Evolutionary conservation across 176 grass and related monocot species (phyloP).

Genomic region (Zizania latifolia): DNA sequence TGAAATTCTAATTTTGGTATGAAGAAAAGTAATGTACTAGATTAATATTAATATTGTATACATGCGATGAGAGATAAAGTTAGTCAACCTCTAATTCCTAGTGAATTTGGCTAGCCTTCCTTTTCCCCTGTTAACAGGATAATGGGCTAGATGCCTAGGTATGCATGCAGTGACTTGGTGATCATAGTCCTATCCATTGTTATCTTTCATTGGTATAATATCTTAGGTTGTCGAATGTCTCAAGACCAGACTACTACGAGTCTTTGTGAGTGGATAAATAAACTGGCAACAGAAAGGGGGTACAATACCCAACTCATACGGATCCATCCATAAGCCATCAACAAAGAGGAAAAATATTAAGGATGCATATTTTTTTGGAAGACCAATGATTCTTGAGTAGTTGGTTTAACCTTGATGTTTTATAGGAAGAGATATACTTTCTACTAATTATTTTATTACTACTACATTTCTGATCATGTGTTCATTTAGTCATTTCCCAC

Average conservation of each 20-base stretch:
- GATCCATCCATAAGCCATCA: constrained; percentile 1
- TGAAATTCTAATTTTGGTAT: not conserved
- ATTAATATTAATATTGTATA: not conserved
- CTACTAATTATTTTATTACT: not conserved
- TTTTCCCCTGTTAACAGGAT: not conserved
- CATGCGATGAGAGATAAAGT: not conserved
- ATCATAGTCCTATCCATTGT: not conserved
- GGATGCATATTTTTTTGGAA: not conserved
- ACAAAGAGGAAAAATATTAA: not conserved
- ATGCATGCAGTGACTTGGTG: not conserved
- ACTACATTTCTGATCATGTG: not conserved
- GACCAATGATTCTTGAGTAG: not conserved
- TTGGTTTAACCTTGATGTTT: not conserved
- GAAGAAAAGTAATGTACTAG: not conserved
- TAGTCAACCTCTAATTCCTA: not conserved
- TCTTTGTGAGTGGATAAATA: not conserved
- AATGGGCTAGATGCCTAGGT: not conserved
- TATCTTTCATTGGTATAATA: not conserved
- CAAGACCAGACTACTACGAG: not conserved
- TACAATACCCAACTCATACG: not conserved
- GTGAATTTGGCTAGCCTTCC: not conserved
- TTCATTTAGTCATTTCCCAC: not conserved
- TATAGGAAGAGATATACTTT: not conserved
- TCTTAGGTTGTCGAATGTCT: not conserved
- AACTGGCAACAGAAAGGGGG: not conserved